Base-by-base conservation (phyloP, 441 rosid genomes). In the Macaranga tanarius region DNA sequence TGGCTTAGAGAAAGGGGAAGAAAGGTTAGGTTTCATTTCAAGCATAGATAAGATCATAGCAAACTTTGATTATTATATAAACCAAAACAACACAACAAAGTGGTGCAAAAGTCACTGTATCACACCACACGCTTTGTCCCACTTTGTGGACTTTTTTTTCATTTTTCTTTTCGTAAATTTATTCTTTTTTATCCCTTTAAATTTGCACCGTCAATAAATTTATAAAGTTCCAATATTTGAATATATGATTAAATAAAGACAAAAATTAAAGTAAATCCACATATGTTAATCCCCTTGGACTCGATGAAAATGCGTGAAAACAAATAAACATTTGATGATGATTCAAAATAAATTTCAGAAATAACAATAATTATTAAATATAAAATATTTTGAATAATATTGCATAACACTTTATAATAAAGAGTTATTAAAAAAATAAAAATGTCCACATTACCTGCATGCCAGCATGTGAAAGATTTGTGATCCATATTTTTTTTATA, bases 111-210 rank as follows among this genome's bases (percentile, higher is more conserved):
- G 84, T 82, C 74, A 67, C 75, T 74, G 79, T 78, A 66, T 71
- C 78, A 80, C 71, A 16, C 77, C 75, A 66, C 83, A 63, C 83
- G 79, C 85, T 66, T 77, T 77, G 87, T 78, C 84, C 84, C 84
- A 76, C 85, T 60, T 59, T 73, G 78, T 73, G 85, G 85, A 80
- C 84, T 81, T 80, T 48, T 61, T 19, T 59, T n/a, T 22, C n/a
- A 23, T 23, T 59, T 59, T 44, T 12, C 12, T 44, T 10, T 67
- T 28, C 23, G 11, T 59, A 5, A 7, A n/a, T n/a, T n/a, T n/a
- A n/a, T n/a, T n/a, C n/a, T n/a, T 12, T 25, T 7, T 23, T 60
- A 26, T 74, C 68, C 17, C 28, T 70, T 61, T 47, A 55, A 50
- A 45, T 28, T 60, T 47, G 56, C 55, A 48, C 73, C 64, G 20